Base-by-base conservation (phyloP, 352 stramenopile genomes). In the Pythium dissimile region DNA sequence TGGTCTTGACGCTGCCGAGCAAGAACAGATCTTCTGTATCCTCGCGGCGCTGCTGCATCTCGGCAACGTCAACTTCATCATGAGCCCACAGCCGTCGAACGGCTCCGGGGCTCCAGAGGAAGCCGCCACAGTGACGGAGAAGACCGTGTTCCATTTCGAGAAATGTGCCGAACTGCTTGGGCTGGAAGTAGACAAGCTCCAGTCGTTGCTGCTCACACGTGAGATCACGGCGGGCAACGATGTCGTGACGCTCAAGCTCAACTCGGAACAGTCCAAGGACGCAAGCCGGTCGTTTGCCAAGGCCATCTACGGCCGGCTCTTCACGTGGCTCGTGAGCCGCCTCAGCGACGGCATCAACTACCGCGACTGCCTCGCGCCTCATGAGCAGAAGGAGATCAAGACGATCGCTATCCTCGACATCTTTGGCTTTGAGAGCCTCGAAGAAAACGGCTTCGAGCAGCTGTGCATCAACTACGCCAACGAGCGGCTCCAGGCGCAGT, bases 261-360 rank as follows among this genome's bases (percentile, higher is more conserved):
- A 70, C 28, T 64, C 76, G 0, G 77, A 75, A 15, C 85, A 93
- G 54, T 80, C 70, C 46, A 89, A 87, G 27, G 96, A 98, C 54
- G 93, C 93, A 8, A 86, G 88, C 27, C 87, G 97, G 54, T 97
- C 96, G 0, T 75, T 99, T 1, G 92, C 95, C 12, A 99, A 99
- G 66, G 87, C 94, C 11, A 94, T 98, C 10, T 99, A 99, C 63
- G 91, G 88, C 7, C 84, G 89, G 2, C 72, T 99, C 1, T 99
- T 99, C 72, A 85, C 89, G 27, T 98, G 91, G 77, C 86, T 99
- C 41, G 96, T 99, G 5, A 67, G 73, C 8, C 80, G 85, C 24
- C 59, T 95, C 23, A 92, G 80, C 51, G 81, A 90, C 38, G 77
- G 80, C n/a, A 93, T 91, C 46, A 90, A 92, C 48, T 89, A 80